These are phyloP conservation scores for Starmerella vaccinii DNA, from an alignment of 805 yeast species.

Conservation along the genomic window DNA sequence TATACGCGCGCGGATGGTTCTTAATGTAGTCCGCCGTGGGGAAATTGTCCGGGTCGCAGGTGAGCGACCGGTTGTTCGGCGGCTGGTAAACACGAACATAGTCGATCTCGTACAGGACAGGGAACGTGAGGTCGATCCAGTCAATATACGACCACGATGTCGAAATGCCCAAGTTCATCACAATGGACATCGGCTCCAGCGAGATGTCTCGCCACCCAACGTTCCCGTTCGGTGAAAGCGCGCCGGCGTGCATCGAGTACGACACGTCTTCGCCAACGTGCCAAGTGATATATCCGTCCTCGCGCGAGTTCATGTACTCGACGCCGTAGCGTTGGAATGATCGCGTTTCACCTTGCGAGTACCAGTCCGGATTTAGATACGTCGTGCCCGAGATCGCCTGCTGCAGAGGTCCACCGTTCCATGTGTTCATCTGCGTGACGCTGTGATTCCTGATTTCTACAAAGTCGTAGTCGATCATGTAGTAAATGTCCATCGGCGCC, in stretches of 20 bases:
- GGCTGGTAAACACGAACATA: slow-evolving; percentile 89
- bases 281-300: slow-evolving; percentile 73
- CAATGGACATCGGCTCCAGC: slow-evolving; percentile 85
- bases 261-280: slow-evolving; percentile 73
- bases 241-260: slow-evolving; percentile 57
- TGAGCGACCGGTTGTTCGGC: slow-evolving; percentile 42
- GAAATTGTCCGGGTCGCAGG: slow-evolving; percentile 78
- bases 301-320: slow-evolving; percentile 52
- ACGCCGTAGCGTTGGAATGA: slow-evolving; percentile 65
- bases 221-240: slow-evolving; percentile 85
- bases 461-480: slow-evolving; percentile 75
- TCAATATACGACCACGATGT: slow-evolving; percentile 88
- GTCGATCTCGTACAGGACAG: slow-evolving; percentile 64
- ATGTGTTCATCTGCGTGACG: slow-evolving; percentile 71
- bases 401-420: slow-evolving; percentile 88
- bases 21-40: slow-evolving; percentile 82
- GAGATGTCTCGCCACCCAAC: slow-evolving; percentile 70
- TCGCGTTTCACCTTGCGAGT: slow-evolving; percentile 43
- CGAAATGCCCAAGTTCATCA: slow-evolving; percentile 85
- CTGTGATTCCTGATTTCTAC: slow-evolving; percentile 59
- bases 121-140: slow-evolving; percentile 71
- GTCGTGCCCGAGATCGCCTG: slow-evolving; percentile 83
- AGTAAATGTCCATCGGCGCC: slow-evolving; percentile 94
- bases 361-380: slow-evolving; percentile 74
- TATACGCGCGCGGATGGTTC: slow-evolving; percentile 57